Base-by-base conservation (phyloP, 805 yeast species). In the Wickerhamomyces pijperi region DNA sequence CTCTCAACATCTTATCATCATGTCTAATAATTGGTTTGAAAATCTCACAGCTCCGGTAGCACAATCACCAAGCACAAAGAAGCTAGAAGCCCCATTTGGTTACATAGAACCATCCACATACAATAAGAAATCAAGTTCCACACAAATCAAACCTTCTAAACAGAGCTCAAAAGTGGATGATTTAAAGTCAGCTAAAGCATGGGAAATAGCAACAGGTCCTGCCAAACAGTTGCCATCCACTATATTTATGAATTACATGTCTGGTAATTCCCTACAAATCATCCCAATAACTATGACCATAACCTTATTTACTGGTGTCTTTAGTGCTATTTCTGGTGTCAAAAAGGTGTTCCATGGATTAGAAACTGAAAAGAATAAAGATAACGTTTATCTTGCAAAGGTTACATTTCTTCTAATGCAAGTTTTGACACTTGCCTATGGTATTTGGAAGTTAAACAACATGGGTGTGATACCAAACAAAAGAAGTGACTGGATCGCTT, bases 401-500 rank as follows among this genome's bases (percentile, higher is more conserved):
- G 46, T 45, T 3, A 53, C 54, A 0, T 81, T 61, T 48, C 45
- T 76, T 6, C 44, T 63, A 11, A 62, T 68, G 40, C 74, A 72
- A 42, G 34, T 77, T 34, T 69, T 72, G 4, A 70, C 78, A 38
- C 64, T 88, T 61, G 72, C 67, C 3, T 74, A 86, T 29, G 97
- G 97, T 3, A 52, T 87, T 15, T 87, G 85, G 76, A 92, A 92
- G 58, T 63, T 92, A 42, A 77, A 82, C 49, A 65, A 70, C 18
- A 84, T 90, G 96, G 97, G 97, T 0, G 64, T 90, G 46, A 76
- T 90, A 42, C 98, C 98, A 18, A 84, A 82, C 49, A 80, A 77
- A 29, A 70, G 70, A 35, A 80, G 94, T 47, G 98, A 90, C 55
- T 92, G 97, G 97, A 62, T 90, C 15, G 77, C 86, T 6, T 88